Evolutionary conservation across 805 yeast species (phyloP), one percentile per base, ranked within the genome.

Genomic region (Candida sakaeoensis): DNA sequence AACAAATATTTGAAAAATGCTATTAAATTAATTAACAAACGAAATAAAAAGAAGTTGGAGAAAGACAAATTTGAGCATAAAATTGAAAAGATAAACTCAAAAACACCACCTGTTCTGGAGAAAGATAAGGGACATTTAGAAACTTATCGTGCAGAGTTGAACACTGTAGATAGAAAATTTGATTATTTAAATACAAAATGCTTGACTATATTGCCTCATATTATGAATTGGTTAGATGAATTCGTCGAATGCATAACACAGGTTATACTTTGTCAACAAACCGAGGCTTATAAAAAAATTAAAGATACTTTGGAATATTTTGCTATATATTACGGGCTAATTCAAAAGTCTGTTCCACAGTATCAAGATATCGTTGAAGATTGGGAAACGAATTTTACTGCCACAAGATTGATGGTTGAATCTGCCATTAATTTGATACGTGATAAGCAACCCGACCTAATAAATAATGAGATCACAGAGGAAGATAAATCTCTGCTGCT

Each of bases 121-220:
- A 69, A 70, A 42, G 77, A 70, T 13, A 59, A 55, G 40, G 36
- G 45, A 2, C 59, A 65, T 37, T 47, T 72, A 45, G 57, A 56
- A 14, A 45, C 48, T 1, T 52, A 61, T 8, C 68, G 66, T 39
- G 40, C 43, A 1, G 52, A 62, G 17, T 33, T 66, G 23, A 55
- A 57, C n/a, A 61, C 58, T 15, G 52, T 58, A 8, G 57, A 57
- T 17, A 43, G 46, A 5, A 50, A 58, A 5, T 74, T 56, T 43
- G 48, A 51, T 12, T 64, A 63, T 15, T 46, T 70, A 14, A 70
- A 72, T 46, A 60, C 57, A 15, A 72, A 70, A 39, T 52, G 66
- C n/a, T 63, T 61, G 36, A 33, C 65, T 3, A 49, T 70, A 3
- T 53, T 75, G 5, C 82, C 82, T 1, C 76, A 74, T 46, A 62